Evolutionary conservation across 139 green algal species (phyloP), one percentile per base, ranked within the genome.

Genomic region (Picochlorum sp.): DNA sequence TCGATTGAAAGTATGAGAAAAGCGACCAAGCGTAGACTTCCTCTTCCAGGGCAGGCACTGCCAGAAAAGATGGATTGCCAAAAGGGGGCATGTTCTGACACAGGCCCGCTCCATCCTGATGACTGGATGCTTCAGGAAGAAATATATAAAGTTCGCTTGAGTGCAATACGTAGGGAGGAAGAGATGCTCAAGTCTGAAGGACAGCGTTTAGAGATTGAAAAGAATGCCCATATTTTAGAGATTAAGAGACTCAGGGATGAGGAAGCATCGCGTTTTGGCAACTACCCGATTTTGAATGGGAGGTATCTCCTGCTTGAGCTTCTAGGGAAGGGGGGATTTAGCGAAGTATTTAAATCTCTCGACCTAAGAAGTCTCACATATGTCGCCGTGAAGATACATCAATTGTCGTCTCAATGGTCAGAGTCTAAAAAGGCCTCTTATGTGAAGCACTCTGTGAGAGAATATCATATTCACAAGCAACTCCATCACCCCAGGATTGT

Each of bases 281-380:
- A 63, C 38, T 68, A 71, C 26, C 68, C 67, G 15, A 47, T 89
- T 37, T 65, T 97, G 63, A 45, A 84, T 41, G 31, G 77, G 16
- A 83, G 90, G 45, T 97, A 96, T 69, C 72, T 89, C 21, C 81
- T 97, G 63, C 65, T 87, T 54, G 77, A 81, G 31, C 68, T 98
- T 69, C 81, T 98, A 31, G 92, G 92, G 23, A 88, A 91, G 71
- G 92, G 92, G 6, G 92, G 92, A 34, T 98, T 98, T 68, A 87
- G 71, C 16, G 92, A 98, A 74, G 92, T 98, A 8, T 95, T 84
- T 73, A 79, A 86, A 77, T 85, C 85, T 11, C 85, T 81, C 31
- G 86, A 94, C 70, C 60, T 94, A 60, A 45, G 64, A 7, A 66
- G 72, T 41, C 57, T 86, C 54, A 65, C 71, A 4, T 66, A 85